A percentile compares a stretch with the other conserved stretches of the same genome.
phyloP scores from a whole-genome alignment of 768 basidiomycete species.

The Hydnomerulius pinastri region DNA sequence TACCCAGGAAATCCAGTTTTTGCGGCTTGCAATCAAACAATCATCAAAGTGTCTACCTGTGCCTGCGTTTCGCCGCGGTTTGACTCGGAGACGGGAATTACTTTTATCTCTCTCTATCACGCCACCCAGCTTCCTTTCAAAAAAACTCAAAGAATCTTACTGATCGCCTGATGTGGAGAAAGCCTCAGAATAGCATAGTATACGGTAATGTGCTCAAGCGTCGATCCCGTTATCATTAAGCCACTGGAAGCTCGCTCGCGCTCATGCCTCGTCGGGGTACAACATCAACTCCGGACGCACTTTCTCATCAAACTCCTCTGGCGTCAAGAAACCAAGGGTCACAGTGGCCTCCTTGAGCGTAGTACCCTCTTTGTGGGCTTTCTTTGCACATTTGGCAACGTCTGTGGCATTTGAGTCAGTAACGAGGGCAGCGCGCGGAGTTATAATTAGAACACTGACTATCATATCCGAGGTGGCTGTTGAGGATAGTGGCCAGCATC shows the following conservation, averaged over 20 bases:
- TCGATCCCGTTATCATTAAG: neutral
- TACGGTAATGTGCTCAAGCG: neutral
- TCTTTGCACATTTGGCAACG: slow-evolving; percentile 98
- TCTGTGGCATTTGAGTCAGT: slow-evolving; percentile 48
- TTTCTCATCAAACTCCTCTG: slow-evolving; percentile 93
- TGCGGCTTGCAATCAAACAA: neutral
- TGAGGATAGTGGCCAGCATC: slow-evolving; percentile 98
- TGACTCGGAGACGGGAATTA: neutral
- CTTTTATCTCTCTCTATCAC: neutral
- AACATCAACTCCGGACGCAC: slow-evolving; percentile 93
- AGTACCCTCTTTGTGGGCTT: slow-evolving; percentile 98
- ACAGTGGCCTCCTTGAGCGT: slow-evolving; percentile 96
- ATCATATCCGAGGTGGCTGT: slow-evolving; percentile 95
- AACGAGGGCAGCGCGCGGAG: neutral
- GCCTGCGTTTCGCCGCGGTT: neutral
- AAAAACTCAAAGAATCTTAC: neutral
- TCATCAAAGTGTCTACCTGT: neutral
- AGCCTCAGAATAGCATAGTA: neutral
- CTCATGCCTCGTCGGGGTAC: slow-evolving; percentile 58
- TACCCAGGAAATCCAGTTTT: neutral
- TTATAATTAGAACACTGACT: slow-evolving; percentile 57
- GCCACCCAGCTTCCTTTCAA: neutral
- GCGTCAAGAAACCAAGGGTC: slow-evolving; percentile 77
- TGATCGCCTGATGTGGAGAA: neutral
- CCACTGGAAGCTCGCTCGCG: neutral